Percentiles rank a stretch among this genome's conserved stretches.
phyloP scores from a whole-genome alignment of 1,139 yeast species.

The Pichia sp. region DNA sequence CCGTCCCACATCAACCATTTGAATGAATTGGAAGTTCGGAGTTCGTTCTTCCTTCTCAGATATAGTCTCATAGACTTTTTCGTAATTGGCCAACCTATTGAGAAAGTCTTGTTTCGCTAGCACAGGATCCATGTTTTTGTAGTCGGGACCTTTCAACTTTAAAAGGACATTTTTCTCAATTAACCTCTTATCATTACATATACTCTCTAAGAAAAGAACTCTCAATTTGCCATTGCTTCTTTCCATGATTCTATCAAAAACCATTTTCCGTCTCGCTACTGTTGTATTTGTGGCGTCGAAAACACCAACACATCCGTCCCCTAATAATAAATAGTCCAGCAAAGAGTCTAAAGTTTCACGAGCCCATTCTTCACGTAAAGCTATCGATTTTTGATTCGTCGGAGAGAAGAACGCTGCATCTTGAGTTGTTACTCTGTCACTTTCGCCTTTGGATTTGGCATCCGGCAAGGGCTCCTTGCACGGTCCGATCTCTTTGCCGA shows the following conservation, averaged over 20 bases:
- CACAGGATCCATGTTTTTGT: conserved; percentile 78
- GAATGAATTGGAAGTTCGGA: conserved; percentile 74
- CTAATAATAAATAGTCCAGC: conserved; percentile 72
- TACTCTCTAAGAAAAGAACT: conserved; percentile 79
- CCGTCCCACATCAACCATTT: conserved; percentile 94
- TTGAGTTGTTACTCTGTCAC: conserved; percentile 37
- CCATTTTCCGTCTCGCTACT: conserved; percentile 62
- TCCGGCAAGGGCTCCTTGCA: conserved; percentile 69
- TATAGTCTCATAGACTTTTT: conserved; percentile 85
- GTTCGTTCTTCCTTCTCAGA: conserved; percentile 67
- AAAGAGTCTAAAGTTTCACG: conserved; percentile 86
- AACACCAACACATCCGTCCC: conserved; percentile 88
- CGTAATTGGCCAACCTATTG: conserved; percentile 77
- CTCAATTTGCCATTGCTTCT: conserved; percentile 72
- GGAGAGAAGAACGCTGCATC: conserved; percentile 87
- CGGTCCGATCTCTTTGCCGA: conserved; percentile 51
- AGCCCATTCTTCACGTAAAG: conserved; percentile 90
- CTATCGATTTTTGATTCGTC: conserved; percentile 59
- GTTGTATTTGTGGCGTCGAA: conserved; percentile 96
- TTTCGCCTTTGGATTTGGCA: conserved; percentile 6
- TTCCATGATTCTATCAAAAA: conserved; percentile 64
- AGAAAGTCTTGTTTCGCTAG: conserved; percentile 77
- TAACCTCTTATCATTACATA: conserved; percentile 74
- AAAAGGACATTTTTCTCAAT: conserved; percentile 79
- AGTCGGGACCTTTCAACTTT: conserved; percentile 92